phyloP scores from a whole-genome alignment of 495 filamentous ascomycete species.

The Saxispiralis lemnorum region DNA sequence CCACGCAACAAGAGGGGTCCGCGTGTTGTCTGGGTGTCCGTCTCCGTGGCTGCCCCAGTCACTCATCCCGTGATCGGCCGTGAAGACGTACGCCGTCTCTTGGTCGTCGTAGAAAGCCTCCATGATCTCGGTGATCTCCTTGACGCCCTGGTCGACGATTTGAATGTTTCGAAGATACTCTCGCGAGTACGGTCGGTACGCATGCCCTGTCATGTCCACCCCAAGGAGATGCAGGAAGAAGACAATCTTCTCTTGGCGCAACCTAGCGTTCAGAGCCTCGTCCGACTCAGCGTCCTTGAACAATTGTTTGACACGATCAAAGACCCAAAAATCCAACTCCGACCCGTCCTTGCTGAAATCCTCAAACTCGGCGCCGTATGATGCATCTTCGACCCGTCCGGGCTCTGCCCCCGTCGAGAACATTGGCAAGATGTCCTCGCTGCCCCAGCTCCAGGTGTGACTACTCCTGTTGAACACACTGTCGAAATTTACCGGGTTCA shows the following conservation, averaged over 20 bases:
- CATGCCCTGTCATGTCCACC: conserved; percentile 82
- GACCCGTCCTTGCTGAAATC: conserved; percentile 74
- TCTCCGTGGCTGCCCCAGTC: conserved; percentile 97
- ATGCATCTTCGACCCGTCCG: conserved; percentile 66
- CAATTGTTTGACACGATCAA: conserved; percentile 73
- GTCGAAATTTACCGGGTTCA: conserved; percentile 97
- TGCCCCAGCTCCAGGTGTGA: conserved; percentile 99
- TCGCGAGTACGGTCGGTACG: conserved; percentile 75
- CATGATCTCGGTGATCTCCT: conserved; percentile 63
- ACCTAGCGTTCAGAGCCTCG: conserved; percentile 50
- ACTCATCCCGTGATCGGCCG: conserved; percentile 96
- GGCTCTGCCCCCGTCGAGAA: conserved; percentile 87
- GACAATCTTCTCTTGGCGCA: conserved; percentile 72
- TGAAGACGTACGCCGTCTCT: conserved; percentile 90
- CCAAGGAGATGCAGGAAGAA: conserved; percentile 97
- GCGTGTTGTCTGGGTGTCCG: conserved; percentile 92
- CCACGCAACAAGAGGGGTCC: conserved; percentile 87
- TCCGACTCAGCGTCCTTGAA: conserved; percentile 67
- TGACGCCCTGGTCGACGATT: conserved; percentile 74
- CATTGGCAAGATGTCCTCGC: conserved; percentile 94
- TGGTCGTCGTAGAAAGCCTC: conserved; percentile 83
- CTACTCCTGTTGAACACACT: conserved; percentile 93
- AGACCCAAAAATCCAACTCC: conserved; percentile 83
- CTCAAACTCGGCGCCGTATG: conserved; percentile 68
- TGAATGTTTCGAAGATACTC: conserved; percentile 94